These are phyloP conservation scores for Verticillium longisporum DNA, from an alignment of 2,329 filamentous ascomycete genomes.

Conservation along the genomic window DNA sequence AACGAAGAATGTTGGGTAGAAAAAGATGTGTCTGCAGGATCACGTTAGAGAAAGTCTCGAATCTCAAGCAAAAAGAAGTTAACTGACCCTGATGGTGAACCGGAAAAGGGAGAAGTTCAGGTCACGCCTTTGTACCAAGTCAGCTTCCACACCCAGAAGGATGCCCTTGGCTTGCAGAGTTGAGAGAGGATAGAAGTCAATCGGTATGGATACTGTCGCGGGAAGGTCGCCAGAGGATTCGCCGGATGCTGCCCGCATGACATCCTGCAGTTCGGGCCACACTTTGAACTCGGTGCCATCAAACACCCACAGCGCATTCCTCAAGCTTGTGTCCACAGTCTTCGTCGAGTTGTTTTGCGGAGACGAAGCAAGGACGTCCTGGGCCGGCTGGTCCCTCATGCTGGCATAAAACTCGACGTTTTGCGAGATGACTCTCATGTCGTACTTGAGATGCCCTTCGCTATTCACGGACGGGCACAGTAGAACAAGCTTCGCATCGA, in stretches of 20 bases:
- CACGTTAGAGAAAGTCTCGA: conserved; percentile 1
- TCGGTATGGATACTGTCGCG: conserved; percentile 64
- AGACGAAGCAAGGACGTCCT: background rate
- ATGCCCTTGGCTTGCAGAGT: conserved; percentile 85
- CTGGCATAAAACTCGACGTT: conserved; percentile 93
- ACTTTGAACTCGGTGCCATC: conserved; percentile 79
- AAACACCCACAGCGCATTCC: conserved; percentile 91
- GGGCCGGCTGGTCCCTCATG: conserved; percentile 71
- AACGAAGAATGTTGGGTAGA: conserved; percentile 77
- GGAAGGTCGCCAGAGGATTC: conserved; percentile 65
- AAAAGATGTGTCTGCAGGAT: conserved; percentile 74
- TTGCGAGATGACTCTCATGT: conserved; percentile 94
- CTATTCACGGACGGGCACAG: conserved; percentile 81
- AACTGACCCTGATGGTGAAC: conserved; percentile 74
- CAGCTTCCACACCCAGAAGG: conserved; percentile 82
- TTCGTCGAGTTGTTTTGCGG: background rate
- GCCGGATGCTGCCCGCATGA: conserved; percentile 63
- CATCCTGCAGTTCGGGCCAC: conserved; percentile 84
- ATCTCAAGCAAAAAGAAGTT: conserved; percentile 70
- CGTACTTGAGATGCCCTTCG: conserved; percentile 84
- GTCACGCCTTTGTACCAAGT: conserved; percentile 88
- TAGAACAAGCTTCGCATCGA: conserved; percentile 92
- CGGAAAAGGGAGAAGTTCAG: conserved; percentile 86
- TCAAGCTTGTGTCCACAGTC: conserved; percentile 33
- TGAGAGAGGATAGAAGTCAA: conserved; percentile 96